These are phyloP conservation scores for Ettlia oleoabundans DNA, from an alignment of 139 green algal species.

Conservation along the genomic window DNA sequence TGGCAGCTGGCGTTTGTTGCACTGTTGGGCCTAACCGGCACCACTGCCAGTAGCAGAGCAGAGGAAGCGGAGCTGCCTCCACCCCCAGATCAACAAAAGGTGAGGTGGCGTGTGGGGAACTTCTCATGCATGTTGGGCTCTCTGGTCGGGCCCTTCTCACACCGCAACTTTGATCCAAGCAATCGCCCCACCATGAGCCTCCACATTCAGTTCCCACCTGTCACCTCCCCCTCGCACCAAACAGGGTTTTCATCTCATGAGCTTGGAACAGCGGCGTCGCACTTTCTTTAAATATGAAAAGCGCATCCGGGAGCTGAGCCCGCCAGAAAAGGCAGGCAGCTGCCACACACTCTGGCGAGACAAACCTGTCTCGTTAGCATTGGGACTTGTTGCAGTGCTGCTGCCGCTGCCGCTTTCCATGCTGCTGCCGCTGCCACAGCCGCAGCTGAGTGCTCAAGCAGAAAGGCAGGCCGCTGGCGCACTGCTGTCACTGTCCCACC, in stretches of 20 bases:
- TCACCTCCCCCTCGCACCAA: not conserved
- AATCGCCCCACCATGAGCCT: not conserved
- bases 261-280: constrained; percentile 51
- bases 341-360: not conserved
- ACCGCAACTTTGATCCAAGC: not conserved
- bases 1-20: constrained; percentile 24
- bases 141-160: not conserved
- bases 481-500: too few relatives aligned
- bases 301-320: constrained; percentile 73
- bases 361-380: too few relatives aligned
- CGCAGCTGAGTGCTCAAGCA: too few relatives aligned
- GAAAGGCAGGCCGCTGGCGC: too few relatives aligned
- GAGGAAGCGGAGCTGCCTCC: not conserved
- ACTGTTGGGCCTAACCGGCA: not conserved
- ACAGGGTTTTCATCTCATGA: constrained; percentile 45
- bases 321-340: constrained; percentile 67
- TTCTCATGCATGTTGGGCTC: not conserved
- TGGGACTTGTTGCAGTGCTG: too few relatives aligned
- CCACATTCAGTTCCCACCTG: not conserved
- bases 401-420: too few relatives aligned
- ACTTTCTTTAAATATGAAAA: constrained; percentile 86
- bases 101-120: not conserved
- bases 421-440: too few relatives aligned
- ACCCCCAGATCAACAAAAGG: constrained; percentile 13
- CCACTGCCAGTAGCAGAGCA: not conserved